These are phyloP conservation scores for Alternaria sp. DNA, from an alignment of 2,329 filamentous ascomycete genomes.

Conservation along the genomic window DNA sequence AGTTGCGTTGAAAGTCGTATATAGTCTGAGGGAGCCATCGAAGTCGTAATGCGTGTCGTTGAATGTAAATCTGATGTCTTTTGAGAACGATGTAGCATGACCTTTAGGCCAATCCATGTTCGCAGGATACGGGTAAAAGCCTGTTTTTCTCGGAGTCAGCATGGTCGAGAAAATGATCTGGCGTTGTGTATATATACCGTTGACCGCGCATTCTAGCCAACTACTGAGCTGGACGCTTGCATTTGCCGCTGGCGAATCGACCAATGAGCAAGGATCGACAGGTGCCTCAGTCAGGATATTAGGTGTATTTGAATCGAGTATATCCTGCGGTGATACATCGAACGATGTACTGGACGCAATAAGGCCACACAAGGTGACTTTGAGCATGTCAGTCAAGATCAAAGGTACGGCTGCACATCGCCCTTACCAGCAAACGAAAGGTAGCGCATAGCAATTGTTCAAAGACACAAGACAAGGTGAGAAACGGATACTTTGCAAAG, in stretches of 20 bases:
- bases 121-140: conserved; percentile 45
- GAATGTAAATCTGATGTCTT: conserved; percentile 42
- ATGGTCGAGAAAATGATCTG: fast-evolving
- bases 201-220: conserved; percentile 46
- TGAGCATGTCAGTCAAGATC: conserved; percentile 4
- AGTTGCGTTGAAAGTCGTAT: conserved; percentile 40
- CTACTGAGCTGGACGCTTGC: conserved; percentile 40
- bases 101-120: conserved; percentile 41
- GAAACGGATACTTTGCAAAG: fast-evolving
- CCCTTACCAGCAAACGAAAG: conserved; percentile 11
- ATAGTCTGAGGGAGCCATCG: conserved; percentile 36
- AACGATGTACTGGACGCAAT: conserved; percentile 10
- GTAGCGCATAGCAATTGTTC: conserved; percentile 12
- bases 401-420: background rate
- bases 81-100: conserved; percentile 36
- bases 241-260: conserved; percentile 32
- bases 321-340: conserved; percentile 8
- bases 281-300: conserved; percentile 2
- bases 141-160: conserved; percentile 16
- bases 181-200: conserved; percentile 25
- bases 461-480: background rate
- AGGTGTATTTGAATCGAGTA: conserved; percentile 6
- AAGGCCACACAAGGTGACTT: conserved; percentile 9
- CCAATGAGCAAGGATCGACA: conserved; percentile 36
- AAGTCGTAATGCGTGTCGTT: conserved; percentile 46